A percentile compares a stretch with the other conserved stretches of the same genome.
Evolutionary conservation across 495 filamentous ascomycete species (phyloP).

Genomic region (Endocarpon pusillum): DNA sequence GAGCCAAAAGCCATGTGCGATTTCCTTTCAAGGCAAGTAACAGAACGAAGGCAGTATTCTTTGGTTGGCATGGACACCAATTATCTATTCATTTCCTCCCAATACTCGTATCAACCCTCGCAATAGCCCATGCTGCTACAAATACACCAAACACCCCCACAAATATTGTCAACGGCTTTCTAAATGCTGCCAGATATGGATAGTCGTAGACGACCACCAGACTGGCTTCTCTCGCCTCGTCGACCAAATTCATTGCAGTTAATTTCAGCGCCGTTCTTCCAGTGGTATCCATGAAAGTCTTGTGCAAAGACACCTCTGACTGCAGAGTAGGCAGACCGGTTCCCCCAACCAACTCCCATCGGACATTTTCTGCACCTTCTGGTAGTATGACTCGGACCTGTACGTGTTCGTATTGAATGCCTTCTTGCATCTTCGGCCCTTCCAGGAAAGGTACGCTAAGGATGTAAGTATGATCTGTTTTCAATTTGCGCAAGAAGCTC

Average conservation of each 20-base stretch:
- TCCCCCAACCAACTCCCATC: constrained; percentile 23
- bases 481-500: constrained; percentile 48
- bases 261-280: constrained; percentile 74
- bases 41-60: too few species aligned
- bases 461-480: constrained; percentile 49
- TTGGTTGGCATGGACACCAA: too few species aligned
- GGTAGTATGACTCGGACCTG: constrained; percentile 70
- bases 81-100: constrained; percentile 26
- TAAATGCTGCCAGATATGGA: constrained; percentile 51
- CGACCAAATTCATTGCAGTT: constrained; percentile 68
- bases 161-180: constrained; percentile 77
- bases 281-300: constrained; percentile 86
- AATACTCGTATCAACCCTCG: constrained; percentile 60
- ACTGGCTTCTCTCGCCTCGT: constrained; percentile 68
- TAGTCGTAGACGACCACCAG: constrained; percentile 80
- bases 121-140: constrained; percentile 54
- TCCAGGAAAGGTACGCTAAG: constrained; percentile 93
- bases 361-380: constrained; percentile 73
- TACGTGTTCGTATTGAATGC: constrained; percentile 68
- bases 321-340: constrained; percentile 21
- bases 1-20: too few species aligned
- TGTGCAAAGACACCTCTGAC: constrained; percentile 43
- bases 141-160: constrained; percentile 59
- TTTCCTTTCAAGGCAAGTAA: too few species aligned
- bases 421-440: constrained; percentile 70